Evolutionary conservation across 163 green algal genomes (phyloP), one percentile per base, ranked within the genome.

Genomic region (Volvox carteri): DNA sequence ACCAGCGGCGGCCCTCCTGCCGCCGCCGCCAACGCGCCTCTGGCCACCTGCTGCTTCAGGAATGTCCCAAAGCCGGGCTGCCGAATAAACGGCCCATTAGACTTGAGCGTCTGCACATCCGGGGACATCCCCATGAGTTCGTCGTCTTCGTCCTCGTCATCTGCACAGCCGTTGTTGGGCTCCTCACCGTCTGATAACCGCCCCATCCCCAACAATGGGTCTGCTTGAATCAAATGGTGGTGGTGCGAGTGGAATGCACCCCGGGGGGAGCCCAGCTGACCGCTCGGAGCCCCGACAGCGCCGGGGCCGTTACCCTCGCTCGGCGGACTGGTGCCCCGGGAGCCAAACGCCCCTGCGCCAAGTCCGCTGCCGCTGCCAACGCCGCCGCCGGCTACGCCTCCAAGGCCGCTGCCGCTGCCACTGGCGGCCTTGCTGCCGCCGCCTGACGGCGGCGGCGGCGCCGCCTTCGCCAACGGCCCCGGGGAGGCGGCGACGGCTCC

Each of bases 51-150:
- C 65, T 79, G 65, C 65, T 87, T 79, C 81, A 87, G 70, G 46
- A 73, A 87, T 19, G 46, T 44, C 8, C 48, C 65, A 23, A 87
- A 87, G 23, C 81, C 81, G 14, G 65, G 65, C 46, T 79, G 65
- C 16, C 33, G 46, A 46, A 79, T 72, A 25, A 56, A 73, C 21
- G 46, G 46, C 6, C 46, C 65, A 39, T 65, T 60, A 3, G 52
- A 46, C 12, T 46, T 46, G 42, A 80, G 60, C 28, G 67, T 25
- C 19, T 77, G 78, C 12, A 77, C 35, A 48, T 91, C 90, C 0
- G 90, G 90, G 11, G 58, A 86, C 90, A 93, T 93, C 48, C 86
- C 86, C 90, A 93, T 91, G 4, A 93, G 74, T 4, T 90, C 52
- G 8, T 90, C 78, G 8, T 92, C 90, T n/a, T 84, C 77, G 39